These are phyloP conservation scores for Cymbidium sinense DNA, from an alignment of 106 monocot species.

Conservation along the genomic window DNA sequence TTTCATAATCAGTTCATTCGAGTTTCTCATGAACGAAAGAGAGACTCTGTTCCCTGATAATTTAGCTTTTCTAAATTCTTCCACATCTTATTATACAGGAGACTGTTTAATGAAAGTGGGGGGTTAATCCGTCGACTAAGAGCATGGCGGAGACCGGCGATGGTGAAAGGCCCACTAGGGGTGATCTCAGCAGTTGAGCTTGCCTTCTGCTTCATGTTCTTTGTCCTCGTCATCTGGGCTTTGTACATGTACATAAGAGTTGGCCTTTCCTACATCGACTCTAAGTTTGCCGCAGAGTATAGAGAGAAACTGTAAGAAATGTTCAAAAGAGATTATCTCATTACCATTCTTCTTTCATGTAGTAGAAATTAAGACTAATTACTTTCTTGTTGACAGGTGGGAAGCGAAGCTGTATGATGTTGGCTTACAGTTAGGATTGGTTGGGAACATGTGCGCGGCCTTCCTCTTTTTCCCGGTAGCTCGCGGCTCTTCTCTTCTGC, in stretches of 20 bases:
- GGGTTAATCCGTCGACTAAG: background rate
- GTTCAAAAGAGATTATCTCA: background rate
- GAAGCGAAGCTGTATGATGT: constrained; percentile 34
- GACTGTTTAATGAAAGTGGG: background rate
- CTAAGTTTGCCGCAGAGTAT: background rate
- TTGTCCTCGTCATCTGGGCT: constrained; percentile 34
- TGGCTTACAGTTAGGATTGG: constrained; percentile 33
- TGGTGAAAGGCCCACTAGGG: constrained; percentile 38
- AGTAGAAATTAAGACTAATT: background rate
- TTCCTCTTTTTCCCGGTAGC: constrained; percentile 88
- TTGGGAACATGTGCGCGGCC: constrained; percentile 51
- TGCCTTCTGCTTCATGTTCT: constrained; percentile 34
- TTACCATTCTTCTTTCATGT: background rate
- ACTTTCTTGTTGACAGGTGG: constrained; percentile 33
- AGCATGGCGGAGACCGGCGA: constrained; percentile 29
- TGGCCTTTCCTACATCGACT: background rate
- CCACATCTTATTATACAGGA: too few species aligned
- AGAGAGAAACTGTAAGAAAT: constrained; percentile 1
- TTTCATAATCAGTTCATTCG: too few species aligned
- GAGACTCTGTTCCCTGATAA: too few species aligned
- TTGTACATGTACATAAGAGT: constrained; percentile 12
- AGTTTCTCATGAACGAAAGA: too few species aligned
- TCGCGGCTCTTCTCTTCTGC: constrained; percentile 54
- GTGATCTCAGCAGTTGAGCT: constrained; percentile 34
- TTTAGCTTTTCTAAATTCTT: too few species aligned